These are phyloP conservation scores for Scytalidium sp. DNA, from an alignment of 2,329 filamentous ascomycete genomes.

Conservation along the genomic window DNA sequence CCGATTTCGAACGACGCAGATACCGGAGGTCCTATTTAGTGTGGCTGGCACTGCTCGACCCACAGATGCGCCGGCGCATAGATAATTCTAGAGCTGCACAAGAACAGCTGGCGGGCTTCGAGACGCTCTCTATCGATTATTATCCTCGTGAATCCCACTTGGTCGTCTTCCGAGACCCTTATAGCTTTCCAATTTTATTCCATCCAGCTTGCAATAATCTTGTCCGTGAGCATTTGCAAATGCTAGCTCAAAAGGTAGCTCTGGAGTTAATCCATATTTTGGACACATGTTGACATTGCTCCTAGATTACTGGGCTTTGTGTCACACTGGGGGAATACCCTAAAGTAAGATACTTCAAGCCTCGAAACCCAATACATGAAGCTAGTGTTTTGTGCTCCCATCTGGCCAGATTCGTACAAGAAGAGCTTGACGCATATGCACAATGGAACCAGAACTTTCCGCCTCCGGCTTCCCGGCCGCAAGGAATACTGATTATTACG, in stretches of 20 bases:
- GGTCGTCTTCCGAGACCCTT: conserved; percentile 88
- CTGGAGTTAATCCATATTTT: conserved; percentile 2
- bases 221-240: conserved; percentile 78
- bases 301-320: conserved; percentile 81
- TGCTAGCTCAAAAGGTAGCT: conserved; percentile 79
- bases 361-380: conserved; percentile 73
- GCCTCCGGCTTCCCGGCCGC: conserved; percentile 71
- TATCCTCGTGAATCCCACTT: conserved; percentile 89
- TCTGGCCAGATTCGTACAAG: conserved; percentile 85
- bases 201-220: conserved; percentile 86
- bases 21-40: conserved; percentile 79
- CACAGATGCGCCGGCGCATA: conserved; percentile 67
- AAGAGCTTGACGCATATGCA: conserved; percentile 86
- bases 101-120: conserved; percentile 75
- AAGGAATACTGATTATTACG: conserved; percentile 79
- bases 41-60: conserved; percentile 77
- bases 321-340: conserved; percentile 93
- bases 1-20: conserved; percentile 81
- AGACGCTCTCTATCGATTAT: conserved; percentile 83
- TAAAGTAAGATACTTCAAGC: conserved; percentile 86
- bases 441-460: conserved; percentile 84
- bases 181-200: conserved; percentile 90
- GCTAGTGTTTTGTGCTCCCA: conserved; percentile 84
- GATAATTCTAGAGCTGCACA: conserved; percentile 67
- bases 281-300: conserved; percentile 13